Percentiles rank a stretch among this genome's conserved stretches.
These are phyloP conservation scores for Annulohypoxylon bovei DNA, from an alignment of 495 filamentous ascomycete genomes.

Conservation along the genomic window DNA sequence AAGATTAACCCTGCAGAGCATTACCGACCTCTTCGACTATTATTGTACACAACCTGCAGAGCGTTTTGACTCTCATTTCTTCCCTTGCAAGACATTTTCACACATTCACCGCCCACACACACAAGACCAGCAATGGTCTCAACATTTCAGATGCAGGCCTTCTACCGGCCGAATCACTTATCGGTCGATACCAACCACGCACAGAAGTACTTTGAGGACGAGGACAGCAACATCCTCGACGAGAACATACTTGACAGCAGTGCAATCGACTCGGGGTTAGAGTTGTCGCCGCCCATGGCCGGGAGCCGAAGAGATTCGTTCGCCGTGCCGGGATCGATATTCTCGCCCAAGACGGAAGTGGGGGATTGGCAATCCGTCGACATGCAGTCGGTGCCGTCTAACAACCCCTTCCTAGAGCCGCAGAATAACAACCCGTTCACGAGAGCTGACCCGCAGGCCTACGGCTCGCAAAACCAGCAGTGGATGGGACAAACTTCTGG, in stretches of 20 bases:
- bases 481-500: slow-evolving; percentile 70
- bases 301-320: slow-evolving; percentile 77
- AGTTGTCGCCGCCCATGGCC: slow-evolving; percentile 72
- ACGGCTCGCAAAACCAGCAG: slow-evolving; percentile 60
- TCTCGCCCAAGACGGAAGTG: slow-evolving; percentile 74
- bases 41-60: slow-evolving; percentile 32
- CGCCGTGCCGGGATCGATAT: slow-evolving; percentile 71
- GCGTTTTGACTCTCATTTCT: slow-evolving; percentile 33
- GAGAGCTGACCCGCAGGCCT: slow-evolving; percentile 46
- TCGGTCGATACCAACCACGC: slow-evolving; percentile 68
- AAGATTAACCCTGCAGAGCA: slow-evolving; percentile 43
- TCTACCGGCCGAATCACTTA: slow-evolving; percentile 69
- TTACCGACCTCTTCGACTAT: slow-evolving; percentile 42
- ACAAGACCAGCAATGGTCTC: slow-evolving; percentile 58
- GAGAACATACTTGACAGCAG: slow-evolving; percentile 82
- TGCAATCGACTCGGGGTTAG: slow-evolving; percentile 70
- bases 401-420: slow-evolving; percentile 70
- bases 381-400: slow-evolving; percentile 66
- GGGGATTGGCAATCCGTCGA: slow-evolving; percentile 70
- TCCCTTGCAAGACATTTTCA: slow-evolving; percentile 9
- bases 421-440: slow-evolving; percentile 61
- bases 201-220: slow-evolving; percentile 76
- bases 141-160: slow-evolving; percentile 65
- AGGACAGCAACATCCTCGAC: slow-evolving; percentile 83
- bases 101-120: slow-evolving; percentile 10